Base-by-base conservation (phyloP, 306 rosid species). In the Elaeagnus macrophylla region DNA sequence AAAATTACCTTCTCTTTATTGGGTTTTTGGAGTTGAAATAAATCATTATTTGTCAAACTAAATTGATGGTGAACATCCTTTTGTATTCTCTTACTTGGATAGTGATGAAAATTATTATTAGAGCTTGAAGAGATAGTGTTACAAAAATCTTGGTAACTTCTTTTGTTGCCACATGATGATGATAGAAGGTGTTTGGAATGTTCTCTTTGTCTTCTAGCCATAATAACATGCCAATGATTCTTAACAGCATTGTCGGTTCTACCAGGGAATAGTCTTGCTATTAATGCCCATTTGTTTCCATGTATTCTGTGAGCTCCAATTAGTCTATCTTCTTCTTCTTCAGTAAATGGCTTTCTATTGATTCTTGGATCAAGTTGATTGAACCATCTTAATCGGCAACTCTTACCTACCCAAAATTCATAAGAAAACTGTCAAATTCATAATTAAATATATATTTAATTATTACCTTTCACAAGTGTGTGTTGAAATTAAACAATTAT, bases 161-260 rank as follows among this genome's bases (percentile, higher is more conserved):
- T 75, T 51, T 83, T 80, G 20, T 0, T 57, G 12, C 80, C 84
- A 43, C 83, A 75, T 10, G 76, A 25, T 25, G 76, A 25, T 25
- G 32, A 25, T 25, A 25, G 4, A 25, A 25, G 4, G 32, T 25
- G 35, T 79, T 86, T 90, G 36, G 97, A 86, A 10, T 83, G 89
- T 60, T 90, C 94, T 70, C 96, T 80, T 75, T 91, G 94, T 49
- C 80, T 82, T 61, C 99, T 75, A 10, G 99, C 99, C 95, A 84
- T 87, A 6, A 93, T 74, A 40, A 93, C 99, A 46, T 93, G 99
- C 99, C 99, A 93, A 48, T 93, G 99, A 44, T 93, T 93, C 84
- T 93, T 93, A 51, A 93, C 99, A 17, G 99, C 89, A 48, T 93
- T 93, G 52, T 87, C 99, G 0, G 99, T 93, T 52, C 99, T 64